A percentile compares a stretch with the other conserved stretches of the same genome.
Conservation (phyloP, 2,329 filamentous ascomycete species). For the Aureobasidium namibiae region DNA sequence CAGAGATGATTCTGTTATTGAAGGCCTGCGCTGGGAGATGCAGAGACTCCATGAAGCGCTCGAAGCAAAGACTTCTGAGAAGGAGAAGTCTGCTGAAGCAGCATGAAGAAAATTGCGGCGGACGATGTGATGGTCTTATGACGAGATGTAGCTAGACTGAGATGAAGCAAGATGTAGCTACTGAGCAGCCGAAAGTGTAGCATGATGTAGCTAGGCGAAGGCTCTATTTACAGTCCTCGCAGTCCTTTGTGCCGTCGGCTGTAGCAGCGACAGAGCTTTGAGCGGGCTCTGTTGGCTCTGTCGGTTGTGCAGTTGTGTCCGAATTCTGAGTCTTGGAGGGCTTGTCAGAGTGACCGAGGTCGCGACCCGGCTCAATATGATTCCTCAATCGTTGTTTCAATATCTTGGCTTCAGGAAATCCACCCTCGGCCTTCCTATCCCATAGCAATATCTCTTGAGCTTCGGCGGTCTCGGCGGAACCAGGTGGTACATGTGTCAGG, state of each 20-base stretch:
- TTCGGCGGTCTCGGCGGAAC: slow-evolving; percentile 9
- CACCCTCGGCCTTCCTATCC: slow-evolving; percentile 79
- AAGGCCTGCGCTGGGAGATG: slow-evolving; percentile 14
- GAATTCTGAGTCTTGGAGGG: slow-evolving; percentile 17
- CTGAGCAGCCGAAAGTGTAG: too few species aligned
- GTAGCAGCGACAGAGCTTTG: neutral
- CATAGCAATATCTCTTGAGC: slow-evolving; percentile 56
- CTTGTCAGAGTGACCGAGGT: slow-evolving; percentile 63
- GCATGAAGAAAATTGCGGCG: neutral
- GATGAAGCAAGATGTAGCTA: too few species aligned
- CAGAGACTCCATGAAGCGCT: neutral
- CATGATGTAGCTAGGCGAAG: neutral
- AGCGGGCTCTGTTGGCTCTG: neutral
- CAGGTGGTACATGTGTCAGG: slow-evolving; percentile 37
- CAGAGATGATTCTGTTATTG: slow-evolving; percentile 18
- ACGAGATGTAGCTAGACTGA: neutral
- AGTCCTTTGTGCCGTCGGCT: neutral
- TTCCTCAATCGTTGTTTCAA: slow-evolving; percentile 79
- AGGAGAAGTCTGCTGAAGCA: neutral
- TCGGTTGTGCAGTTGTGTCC: neutral
- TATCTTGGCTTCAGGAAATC: slow-evolving; percentile 91
- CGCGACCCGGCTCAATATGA: slow-evolving; percentile 65
- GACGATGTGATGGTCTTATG: neutral
- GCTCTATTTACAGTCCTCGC: slow-evolving; percentile 12
- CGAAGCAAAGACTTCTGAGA: neutral